Base-by-base conservation (phyloP, 2,329 filamentous ascomycete genomes). In the Scedosporium dehoogii region DNA sequence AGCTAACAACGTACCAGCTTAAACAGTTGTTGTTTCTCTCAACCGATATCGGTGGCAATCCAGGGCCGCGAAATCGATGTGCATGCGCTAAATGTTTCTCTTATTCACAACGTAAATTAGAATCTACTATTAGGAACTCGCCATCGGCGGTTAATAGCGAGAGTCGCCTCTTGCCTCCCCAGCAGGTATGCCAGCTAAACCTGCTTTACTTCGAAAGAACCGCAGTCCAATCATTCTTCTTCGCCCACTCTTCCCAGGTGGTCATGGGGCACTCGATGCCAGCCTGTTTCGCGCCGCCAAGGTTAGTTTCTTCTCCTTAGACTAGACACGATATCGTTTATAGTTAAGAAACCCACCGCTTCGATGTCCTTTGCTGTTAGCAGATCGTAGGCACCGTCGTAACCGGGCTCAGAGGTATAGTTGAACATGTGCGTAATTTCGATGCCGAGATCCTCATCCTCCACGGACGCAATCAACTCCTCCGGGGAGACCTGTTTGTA, bases 401-500 rank as follows among this genome's bases (percentile, higher is more conserved):
- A 82, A 0, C 80, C 80, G 0, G 79, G 78, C 42, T 79, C 72
- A 0, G 74, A 76, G 10, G 72, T 73, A 64, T 82, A 82, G 1
- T 69, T 65, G 55, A 76, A 81, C 79, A 82, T 81, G 63, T 75
- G 67, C 3, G 73, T 73, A 0, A 77, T 70, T 64, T 82, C 80
- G 0, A 73, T 68, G 0, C 78, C 79, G 1, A 73, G 72, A 2
- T 79, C 78, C 1, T 66, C 67, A 51, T 80, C 78, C 0, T 71
- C 70, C 0, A 73, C 69, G 1, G 66, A 66, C 0, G 68, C 68
- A 7, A 78, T 71, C 72, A 81, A 74, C 44, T 79, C 73, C 5
- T 79, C 73, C 1, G 72, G 63, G 0, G 72, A 68, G 10, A 78
- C 66, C 64, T 80, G 73, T 41, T 71, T 71, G 65, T 80, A 81